Evolutionary conservation across 164 flowering plant genomes (phyloP).

Genomic region (Chloranthus sessilifolius): DNA sequence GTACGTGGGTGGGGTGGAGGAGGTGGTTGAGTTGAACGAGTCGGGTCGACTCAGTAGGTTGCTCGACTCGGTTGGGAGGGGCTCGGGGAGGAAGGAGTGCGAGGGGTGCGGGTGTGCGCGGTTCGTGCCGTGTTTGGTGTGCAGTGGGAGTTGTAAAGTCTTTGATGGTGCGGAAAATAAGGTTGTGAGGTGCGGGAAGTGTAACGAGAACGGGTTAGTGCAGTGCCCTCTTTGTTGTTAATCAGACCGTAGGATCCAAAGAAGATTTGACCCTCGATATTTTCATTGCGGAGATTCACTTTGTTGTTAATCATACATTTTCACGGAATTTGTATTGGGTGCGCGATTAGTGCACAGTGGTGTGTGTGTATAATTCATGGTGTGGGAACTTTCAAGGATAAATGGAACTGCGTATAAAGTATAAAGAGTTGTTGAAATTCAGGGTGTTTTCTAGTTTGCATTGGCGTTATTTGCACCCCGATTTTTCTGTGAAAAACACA

Average conservation of each 20-base stretch:
- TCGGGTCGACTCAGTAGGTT: constrained; percentile 52
- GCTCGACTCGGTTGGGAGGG: constrained; percentile 49
- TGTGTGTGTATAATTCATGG: no score
- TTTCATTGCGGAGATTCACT: no score
- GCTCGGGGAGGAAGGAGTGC: constrained; percentile 51
- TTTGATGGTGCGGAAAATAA: constrained; percentile 42
- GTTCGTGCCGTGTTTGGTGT: constrained; percentile 84
- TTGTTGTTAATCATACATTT: no score
- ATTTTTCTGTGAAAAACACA: no score
- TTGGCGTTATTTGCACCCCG: no score
- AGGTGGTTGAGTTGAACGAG: constrained; percentile 72
- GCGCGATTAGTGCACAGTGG: no score
- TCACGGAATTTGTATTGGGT: no score
- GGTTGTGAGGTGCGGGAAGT: constrained; percentile 47
- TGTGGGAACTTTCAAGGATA: no score
- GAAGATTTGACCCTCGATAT: not conserved
- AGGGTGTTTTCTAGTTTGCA: no score
- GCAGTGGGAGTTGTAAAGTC: constrained; percentile 90
- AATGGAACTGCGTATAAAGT: no score
- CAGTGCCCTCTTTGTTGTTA: constrained; percentile 61
- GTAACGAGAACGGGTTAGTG: constrained; percentile 90
- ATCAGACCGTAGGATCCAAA: not conserved
- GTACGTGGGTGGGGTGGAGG: constrained; percentile 82
- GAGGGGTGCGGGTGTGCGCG: constrained; percentile 86
- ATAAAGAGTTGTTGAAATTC: no score